These are phyloP conservation scores for Penicillium sp. DNA, from an alignment of 2,329 filamentous ascomycete species.

Conservation along the genomic window DNA sequence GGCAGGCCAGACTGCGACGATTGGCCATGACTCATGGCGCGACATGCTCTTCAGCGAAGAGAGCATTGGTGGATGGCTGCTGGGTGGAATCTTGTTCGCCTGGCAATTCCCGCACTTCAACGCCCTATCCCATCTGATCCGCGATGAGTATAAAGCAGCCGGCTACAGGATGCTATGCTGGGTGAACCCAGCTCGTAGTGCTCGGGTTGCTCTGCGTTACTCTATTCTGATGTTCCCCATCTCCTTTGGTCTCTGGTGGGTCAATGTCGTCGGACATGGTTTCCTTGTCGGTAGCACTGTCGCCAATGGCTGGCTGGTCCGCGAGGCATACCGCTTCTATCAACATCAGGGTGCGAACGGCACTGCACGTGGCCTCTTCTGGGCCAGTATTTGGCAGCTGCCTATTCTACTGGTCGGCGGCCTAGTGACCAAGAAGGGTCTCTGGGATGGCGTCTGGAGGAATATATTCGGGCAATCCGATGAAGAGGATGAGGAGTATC, in stretches of 20 bases:
- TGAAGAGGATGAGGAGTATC: conserved; percentile 53
- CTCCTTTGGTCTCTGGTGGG: conserved; percentile 74
- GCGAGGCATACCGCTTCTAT: conserved; percentile 80
- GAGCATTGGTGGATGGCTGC: conserved; percentile 78
- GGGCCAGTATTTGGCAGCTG: conserved; percentile 96
- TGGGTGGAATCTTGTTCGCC: conserved; percentile 79
- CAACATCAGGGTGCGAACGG: conserved; percentile 72
- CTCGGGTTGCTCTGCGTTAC: conserved; percentile 83
- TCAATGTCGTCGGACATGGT: conserved; percentile 77
- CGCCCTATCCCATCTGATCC: conserved; percentile 81
- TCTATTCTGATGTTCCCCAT: conserved; percentile 81
- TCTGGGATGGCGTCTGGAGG: conserved; percentile 80
- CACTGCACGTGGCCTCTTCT: conserved; percentile 81
- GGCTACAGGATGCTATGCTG: conserved; percentile 74
- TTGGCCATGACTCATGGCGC: conserved; percentile 67
- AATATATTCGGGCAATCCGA: conserved; percentile 60
- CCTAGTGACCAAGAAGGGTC: conserved; percentile 87
- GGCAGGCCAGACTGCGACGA: conserved; percentile 77
- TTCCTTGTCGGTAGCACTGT: conserved; percentile 78
- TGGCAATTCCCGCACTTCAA: conserved; percentile 99
- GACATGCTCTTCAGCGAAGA: conserved; percentile 72
- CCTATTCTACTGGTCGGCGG: conserved; percentile 86
- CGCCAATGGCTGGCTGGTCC: conserved; percentile 81
- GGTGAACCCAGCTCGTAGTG: conserved; percentile 81
- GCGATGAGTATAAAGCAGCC: conserved; percentile 77